Percentiles rank a stretch among this genome's conserved stretches.
Conservation (phyloP, 1,139 yeast species). For the Protomyces macrosporus region DNA sequence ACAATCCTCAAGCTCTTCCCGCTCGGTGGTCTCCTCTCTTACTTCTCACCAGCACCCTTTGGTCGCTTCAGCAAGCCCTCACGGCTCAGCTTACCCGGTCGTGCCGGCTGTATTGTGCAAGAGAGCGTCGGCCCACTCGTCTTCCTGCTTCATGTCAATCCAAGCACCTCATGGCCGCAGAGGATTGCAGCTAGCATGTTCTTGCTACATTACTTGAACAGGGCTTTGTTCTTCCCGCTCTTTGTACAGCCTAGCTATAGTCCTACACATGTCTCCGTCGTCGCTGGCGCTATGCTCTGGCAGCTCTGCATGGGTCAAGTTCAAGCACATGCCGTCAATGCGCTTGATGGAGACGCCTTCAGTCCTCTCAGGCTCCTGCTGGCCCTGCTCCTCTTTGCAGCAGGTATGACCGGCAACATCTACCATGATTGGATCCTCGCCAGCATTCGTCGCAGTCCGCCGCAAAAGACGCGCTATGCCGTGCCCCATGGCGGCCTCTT, state of each 20-base stretch:
- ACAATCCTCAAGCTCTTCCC: not conserved
- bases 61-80: conserved; percentile 6
- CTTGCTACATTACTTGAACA: conserved; percentile 22
- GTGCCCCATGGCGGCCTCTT: conserved; percentile 27
- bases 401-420: conserved; percentile 25
- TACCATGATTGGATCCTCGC: conserved; percentile 26
- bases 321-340: conserved; percentile 1
- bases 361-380: not conserved
- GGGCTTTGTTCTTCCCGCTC: conserved; percentile 25
- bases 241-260: not conserved
- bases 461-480: not conserved
- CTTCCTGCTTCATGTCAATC: not conserved
- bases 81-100: conserved; percentile 15
- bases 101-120: conserved; percentile 24
- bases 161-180: not conserved
- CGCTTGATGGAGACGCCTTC: not conserved
- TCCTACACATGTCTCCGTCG: not conserved
- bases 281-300: conserved; percentile 4
- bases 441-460: conserved; percentile 1
- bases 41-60: conserved; percentile 17
- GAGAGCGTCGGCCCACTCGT: conserved; percentile 25
- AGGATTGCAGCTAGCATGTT: not conserved
- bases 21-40: not conserved
- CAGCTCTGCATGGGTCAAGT: conserved; percentile 12
- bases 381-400: not conserved